Base-by-base conservation (phyloP, 2,329 filamentous ascomycete species). In the Ceratocystis huliohia region DNA sequence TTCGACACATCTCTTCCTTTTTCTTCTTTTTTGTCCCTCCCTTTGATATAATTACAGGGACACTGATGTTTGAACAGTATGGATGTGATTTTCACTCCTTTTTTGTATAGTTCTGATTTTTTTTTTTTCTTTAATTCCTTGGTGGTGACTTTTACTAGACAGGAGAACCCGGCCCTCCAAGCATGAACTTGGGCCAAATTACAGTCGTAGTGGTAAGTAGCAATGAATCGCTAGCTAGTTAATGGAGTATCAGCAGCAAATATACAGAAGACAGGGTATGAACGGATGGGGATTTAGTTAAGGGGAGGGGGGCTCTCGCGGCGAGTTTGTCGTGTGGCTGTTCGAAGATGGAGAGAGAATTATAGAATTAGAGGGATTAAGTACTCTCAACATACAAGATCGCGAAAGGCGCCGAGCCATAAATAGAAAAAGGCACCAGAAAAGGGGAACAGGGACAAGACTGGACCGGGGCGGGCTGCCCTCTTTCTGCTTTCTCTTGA, bases 151-250 rank as follows among this genome's bases (percentile, higher is more conserved):
- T 20, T 10, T 10, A n/a, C 28, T 33, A 37, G 56, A 59, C 56
- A 59, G 56, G 56, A 59, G 56, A 59, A 59, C 56, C 56, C 56
- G 56, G 56, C 28, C 10, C 56, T 30, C 30, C 56, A 59, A 59
- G 56, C 56, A 59, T 59, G 13, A 59, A 59, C 56, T 59, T 59
- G 56, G 56, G 17, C 30, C 56, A 59, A 59, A 59, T 59, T 59
- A 59, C 25, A 59, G 56, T 59, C 25, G 56, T 33, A 59, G 7
- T 59, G 30, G n/a, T n/a, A 20, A 50, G 48, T 8, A 50, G 48
- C 48, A 50, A 50, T 50, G 25, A 20, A 13, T 25, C 20, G 20
- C 48, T 13, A 15, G 48, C 48, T 28, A 53, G 13, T 22, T 48
- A 50, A 53, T 53, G 0, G 48, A 20, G 5, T 48, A 48, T n/a